These are phyloP conservation scores for Neurospora sublineolata DNA, from an alignment of 495 filamentous ascomycete genomes.

Conservation along the genomic window DNA sequence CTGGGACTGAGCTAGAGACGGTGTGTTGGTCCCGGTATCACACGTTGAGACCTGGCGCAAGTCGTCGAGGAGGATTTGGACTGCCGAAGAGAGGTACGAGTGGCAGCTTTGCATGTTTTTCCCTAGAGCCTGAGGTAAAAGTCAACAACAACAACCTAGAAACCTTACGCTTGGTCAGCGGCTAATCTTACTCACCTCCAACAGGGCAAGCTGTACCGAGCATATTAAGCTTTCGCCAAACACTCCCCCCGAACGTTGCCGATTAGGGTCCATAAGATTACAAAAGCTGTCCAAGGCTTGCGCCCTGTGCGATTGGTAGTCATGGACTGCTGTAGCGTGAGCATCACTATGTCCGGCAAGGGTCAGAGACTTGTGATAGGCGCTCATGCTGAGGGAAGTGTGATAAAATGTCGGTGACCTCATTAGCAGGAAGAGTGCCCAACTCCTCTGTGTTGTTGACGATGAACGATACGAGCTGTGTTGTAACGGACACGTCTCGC, in stretches of 20 bases:
- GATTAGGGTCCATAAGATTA: neutral
- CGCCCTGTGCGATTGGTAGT: neutral
- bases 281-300: neutral
- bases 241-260: neutral
- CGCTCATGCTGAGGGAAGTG: constrained; percentile 1
- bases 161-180: neutral
- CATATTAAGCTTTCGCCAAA: constrained; percentile 2
- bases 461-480: neutral
- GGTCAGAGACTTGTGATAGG: neutral
- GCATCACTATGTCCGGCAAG: neutral
- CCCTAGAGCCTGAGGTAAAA: neutral
- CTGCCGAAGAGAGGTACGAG: constrained; percentile 1
- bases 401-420: constrained; percentile 1
- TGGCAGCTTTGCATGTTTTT: constrained; percentile 6
- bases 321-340: neutral
- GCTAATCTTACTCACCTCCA: neutral
- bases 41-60: neutral
- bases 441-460: neutral
- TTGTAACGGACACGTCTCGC: neutral
- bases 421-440: neutral
- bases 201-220: constrained; percentile 1
- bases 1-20: neutral
- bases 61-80: neutral
- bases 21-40: neutral
- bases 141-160: neutral